These are phyloP conservation scores for Pezicula carpinea DNA, from an alignment of 2,329 filamentous ascomycete genomes.

Conservation along the genomic window DNA sequence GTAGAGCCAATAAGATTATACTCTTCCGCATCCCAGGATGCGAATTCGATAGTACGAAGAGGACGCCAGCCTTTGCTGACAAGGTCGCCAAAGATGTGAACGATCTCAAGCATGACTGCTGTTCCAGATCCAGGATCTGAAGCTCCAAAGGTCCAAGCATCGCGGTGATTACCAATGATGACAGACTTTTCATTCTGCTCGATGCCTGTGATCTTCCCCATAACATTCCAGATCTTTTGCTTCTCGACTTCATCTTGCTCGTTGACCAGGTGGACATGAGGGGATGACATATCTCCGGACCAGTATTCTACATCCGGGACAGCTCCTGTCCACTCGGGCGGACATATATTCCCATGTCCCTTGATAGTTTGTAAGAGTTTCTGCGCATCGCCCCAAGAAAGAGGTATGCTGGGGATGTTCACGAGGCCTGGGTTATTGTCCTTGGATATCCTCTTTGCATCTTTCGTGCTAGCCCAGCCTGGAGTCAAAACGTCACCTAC, in stretches of 20 bases:
- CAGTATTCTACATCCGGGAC: conserved; percentile 81
- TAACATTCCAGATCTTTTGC: conserved; percentile 88
- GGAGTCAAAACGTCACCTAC: conserved; percentile 90
- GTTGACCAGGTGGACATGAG: conserved; percentile 77
- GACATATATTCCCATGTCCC: conserved; percentile 66
- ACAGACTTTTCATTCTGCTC: conserved; percentile 81
- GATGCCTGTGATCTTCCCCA: conserved; percentile 77
- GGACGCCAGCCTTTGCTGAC: conserved; percentile 78
- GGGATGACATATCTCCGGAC: conserved; percentile 72
- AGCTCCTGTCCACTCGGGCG: conserved; percentile 69
- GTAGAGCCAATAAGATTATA: conserved; percentile 94
- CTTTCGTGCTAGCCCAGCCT: conserved; percentile 70
- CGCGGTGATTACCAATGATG: conserved; percentile 88
- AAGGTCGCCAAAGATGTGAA: conserved; percentile 78
- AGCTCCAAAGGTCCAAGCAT: conserved; percentile 87
- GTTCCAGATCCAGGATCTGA: conserved; percentile 84
- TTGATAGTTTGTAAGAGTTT: conserved; percentile 70
- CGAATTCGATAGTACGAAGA: conserved; percentile 91
- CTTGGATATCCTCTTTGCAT: conserved; percentile 60
- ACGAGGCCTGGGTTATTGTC: conserved; percentile 69
- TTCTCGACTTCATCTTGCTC: conserved; percentile 77
- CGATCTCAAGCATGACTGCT: conserved; percentile 85
- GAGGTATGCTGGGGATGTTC: conserved; percentile 82
- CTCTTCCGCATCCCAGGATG: conserved; percentile 91
- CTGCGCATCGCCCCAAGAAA: conserved; percentile 87